Evolutionary conservation across 176 grass and related monocot genomes (phyloP).

Genomic region (Zizania latifolia): DNA sequence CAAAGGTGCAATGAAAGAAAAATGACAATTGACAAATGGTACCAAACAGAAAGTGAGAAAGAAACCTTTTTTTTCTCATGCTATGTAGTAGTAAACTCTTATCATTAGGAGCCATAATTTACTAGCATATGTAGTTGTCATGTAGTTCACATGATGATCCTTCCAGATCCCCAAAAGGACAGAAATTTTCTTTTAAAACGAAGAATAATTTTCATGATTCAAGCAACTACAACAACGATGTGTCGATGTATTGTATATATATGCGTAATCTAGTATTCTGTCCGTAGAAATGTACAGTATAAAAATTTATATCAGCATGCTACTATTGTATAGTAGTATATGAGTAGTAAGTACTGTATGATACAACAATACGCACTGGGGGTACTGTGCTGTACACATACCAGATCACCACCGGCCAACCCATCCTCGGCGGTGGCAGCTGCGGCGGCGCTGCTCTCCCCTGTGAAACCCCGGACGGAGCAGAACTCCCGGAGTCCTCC

Average conservation of each 20-base stretch:
- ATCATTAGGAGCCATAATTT: neutral
- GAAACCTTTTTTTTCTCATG: neutral
- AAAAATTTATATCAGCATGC: no score
- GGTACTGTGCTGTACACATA: neutral
- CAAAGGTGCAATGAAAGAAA: neutral
- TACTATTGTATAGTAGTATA: no score
- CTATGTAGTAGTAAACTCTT: neutral
- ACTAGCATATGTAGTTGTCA: neutral
- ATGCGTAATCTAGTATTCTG: no score
- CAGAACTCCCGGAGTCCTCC: constrained; percentile 19
- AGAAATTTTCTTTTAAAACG: neutral
- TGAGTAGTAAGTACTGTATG: no score
- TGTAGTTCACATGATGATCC: neutral
- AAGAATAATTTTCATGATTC: neutral
- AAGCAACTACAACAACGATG: no score
- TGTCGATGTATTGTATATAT: no score
- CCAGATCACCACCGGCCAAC: constrained; percentile 11
- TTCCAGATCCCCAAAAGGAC: neutral
- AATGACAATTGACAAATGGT: neutral
- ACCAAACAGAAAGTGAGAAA: neutral
- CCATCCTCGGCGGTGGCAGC: constrained; percentile 6
- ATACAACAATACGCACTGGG: neutral
- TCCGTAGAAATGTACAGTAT: no score
- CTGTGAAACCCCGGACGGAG: constrained; percentile 30
- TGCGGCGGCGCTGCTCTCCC: neutral